Evolutionary conservation across 768 basidiomycete genomes (phyloP).

Genomic region (Agrocybe chaxingu): DNA sequence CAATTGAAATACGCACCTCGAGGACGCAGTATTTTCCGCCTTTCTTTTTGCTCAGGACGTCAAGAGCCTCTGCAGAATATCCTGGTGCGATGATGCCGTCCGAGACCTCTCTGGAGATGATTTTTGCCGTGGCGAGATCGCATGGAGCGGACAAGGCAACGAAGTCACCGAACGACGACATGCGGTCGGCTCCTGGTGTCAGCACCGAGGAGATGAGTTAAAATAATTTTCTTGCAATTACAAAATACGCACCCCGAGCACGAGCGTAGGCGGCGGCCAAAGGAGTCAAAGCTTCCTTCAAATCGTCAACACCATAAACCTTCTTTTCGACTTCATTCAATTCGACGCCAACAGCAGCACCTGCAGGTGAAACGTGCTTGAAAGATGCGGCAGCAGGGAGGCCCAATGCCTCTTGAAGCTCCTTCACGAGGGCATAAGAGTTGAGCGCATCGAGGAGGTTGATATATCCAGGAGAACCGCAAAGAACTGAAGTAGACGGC

Average conservation of each 20-base stretch:
- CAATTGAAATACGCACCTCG: conserved; percentile 51
- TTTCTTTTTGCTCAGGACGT: conserved; percentile 93
- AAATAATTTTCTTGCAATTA: background rate
- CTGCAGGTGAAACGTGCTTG: conserved; percentile 99
- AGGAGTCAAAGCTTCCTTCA: conserved; percentile 85
- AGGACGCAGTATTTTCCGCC: conserved; percentile 98
- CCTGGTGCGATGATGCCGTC: conserved; percentile 98
- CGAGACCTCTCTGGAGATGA: conserved; percentile 98
- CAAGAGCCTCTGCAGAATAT: conserved; percentile 83
- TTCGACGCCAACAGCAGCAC: conserved; percentile 87
- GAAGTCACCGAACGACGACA: conserved; percentile 99
- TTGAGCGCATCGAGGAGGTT: conserved; percentile 97
- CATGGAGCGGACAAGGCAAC: conserved; percentile 92
- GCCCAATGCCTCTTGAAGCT: conserved; percentile 80
- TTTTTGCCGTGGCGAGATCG: conserved; percentile 91
- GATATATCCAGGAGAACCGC: conserved; percentile 96
- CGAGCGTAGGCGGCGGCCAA: conserved; percentile 94
- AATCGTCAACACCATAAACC: conserved; percentile 94
- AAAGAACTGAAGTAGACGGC: conserved; percentile 57
- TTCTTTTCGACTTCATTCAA: conserved; percentile 83
- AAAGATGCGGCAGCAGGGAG: conserved; percentile 98
- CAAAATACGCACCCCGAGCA: conserved; percentile 66
- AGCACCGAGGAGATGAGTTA: background rate
- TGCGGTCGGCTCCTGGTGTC: conserved; percentile 83
- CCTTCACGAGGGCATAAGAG: conserved; percentile 93